These are phyloP conservation scores for Alternaria sp. DNA, from an alignment of 2,329 filamentous ascomycete species.

Conservation along the genomic window DNA sequence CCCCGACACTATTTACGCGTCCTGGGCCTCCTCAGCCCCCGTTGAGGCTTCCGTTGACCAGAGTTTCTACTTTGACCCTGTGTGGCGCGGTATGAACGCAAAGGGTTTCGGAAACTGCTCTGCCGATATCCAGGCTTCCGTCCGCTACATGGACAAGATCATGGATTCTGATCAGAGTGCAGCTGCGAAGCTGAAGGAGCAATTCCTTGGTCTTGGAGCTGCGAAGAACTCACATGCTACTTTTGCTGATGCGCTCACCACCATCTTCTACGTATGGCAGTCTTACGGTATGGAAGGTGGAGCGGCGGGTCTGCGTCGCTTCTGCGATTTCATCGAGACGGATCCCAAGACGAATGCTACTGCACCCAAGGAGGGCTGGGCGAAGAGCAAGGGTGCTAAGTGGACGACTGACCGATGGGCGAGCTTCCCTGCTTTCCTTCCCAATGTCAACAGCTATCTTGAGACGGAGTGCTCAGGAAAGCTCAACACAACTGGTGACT, in stretches of 20 bases:
- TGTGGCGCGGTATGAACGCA: slow-evolving; percentile 57
- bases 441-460: slow-evolving; percentile 51
- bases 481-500: slow-evolving; percentile 38
- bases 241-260: slow-evolving; percentile 56
- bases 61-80: slow-evolving; percentile 60
- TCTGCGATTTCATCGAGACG: slow-evolving; percentile 59
- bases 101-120: slow-evolving; percentile 58
- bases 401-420: slow-evolving; percentile 55
- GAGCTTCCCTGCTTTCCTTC: slow-evolving; percentile 49
- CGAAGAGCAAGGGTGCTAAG: slow-evolving; percentile 51
- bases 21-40: slow-evolving; percentile 49
- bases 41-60: slow-evolving; percentile 60
- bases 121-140: slow-evolving; percentile 58
- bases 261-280: slow-evolving; percentile 56
- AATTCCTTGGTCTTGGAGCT: slow-evolving; percentile 59
- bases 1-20: slow-evolving; percentile 49
- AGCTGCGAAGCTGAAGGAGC: slow-evolving; percentile 55
- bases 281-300: slow-evolving; percentile 53
- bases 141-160: slow-evolving; percentile 59
- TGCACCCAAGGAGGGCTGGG: slow-evolving; percentile 54
- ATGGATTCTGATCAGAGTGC: slow-evolving; percentile 46
- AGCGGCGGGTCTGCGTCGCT: slow-evolving; percentile 44
- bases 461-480: slow-evolving; percentile 53
- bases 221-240: slow-evolving; percentile 57
- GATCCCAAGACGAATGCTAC: slow-evolving; percentile 49